phyloP scores from a whole-genome alignment of 352 stramenopile species.

The Pythium coloratum region DNA sequence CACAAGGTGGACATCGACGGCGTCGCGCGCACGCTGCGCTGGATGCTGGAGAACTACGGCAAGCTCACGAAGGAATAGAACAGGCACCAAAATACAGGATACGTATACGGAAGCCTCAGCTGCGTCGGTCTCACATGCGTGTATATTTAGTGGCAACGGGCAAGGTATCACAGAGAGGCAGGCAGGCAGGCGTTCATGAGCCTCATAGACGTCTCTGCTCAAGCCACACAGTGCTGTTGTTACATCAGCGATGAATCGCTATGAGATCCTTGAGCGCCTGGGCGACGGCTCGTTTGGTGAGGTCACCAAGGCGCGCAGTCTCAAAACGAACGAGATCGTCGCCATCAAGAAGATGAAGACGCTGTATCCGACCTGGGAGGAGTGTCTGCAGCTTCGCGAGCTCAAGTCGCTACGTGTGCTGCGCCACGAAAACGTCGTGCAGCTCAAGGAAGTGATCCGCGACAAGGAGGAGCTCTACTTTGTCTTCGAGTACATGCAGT shows the following conservation, averaged over 20 bases:
- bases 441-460: constrained; percentile 85
- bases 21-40: constrained; percentile 64
- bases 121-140: not conserved
- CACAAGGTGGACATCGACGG: constrained; percentile 88
- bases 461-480: constrained; percentile 89
- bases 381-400: constrained; percentile 80
- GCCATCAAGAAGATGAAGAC: constrained; percentile 88
- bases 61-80: constrained; percentile 47
- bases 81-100: not conserved
- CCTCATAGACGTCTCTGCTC: not conserved
- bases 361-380: constrained; percentile 77
- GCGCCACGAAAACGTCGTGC: constrained; percentile 81
- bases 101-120: not conserved
- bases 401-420: constrained; percentile 76
- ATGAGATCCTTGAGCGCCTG: constrained; percentile 91
- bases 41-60: constrained; percentile 48
- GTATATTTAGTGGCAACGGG: not conserved
- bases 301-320: constrained; percentile 90
- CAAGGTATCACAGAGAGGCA: too few species aligned
- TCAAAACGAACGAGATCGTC: constrained; percentile 89
- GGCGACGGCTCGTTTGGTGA: constrained; percentile 94
- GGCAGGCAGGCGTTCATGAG: not conserved
- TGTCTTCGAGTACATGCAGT: constrained; percentile 88
- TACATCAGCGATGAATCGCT: constrained; percentile 80
- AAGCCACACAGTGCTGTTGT: not conserved